Percentiles rank a stretch among this genome's conserved stretches.
These are phyloP conservation scores for Halenospora varia DNA, from an alignment of 495 filamentous ascomycete species.

Conservation along the genomic window DNA sequence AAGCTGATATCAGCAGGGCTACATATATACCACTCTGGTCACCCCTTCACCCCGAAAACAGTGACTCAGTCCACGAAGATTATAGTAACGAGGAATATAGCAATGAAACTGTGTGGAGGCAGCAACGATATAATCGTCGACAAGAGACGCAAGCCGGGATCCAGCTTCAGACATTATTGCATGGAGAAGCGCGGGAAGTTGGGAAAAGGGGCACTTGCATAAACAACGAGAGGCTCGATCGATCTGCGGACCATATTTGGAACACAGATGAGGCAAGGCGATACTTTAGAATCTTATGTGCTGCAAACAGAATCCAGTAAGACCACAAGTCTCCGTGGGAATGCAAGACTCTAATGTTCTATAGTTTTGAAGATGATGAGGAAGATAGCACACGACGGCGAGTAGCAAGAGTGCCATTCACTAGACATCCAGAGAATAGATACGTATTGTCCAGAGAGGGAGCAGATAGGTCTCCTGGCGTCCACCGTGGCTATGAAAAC, in stretches of 20 bases:
- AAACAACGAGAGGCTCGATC: too few relatives aligned
- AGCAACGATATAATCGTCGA: too few relatives aligned
- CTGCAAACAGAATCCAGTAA: slow-evolving; percentile 2
- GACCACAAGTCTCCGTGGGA: background rate
- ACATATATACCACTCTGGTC: background rate
- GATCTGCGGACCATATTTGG: too few relatives aligned
- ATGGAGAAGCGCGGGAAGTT: too few relatives aligned
- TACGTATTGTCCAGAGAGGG: slow-evolving; percentile 5
- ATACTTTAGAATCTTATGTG: too few relatives aligned
- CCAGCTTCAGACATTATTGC: too few relatives aligned
- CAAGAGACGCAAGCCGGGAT: too few relatives aligned
- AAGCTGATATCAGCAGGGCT: background rate
- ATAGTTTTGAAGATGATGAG: background rate
- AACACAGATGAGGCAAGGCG: too few relatives aligned
- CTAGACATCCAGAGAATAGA: slow-evolving; percentile 24
- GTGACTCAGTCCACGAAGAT: background rate
- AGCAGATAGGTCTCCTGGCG: background rate
- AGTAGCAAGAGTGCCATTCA: slow-evolving; percentile 15
- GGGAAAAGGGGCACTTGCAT: too few relatives aligned
- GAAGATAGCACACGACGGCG: too few relatives aligned
- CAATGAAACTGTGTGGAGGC: too few relatives aligned
- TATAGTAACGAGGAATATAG: background rate
- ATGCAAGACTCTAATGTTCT: background rate
- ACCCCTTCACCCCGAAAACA: background rate
- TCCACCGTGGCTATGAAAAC: background rate